Base-by-base conservation (phyloP, 2,329 filamentous ascomycete species). In the Colletotrichum higginsianum region DNA sequence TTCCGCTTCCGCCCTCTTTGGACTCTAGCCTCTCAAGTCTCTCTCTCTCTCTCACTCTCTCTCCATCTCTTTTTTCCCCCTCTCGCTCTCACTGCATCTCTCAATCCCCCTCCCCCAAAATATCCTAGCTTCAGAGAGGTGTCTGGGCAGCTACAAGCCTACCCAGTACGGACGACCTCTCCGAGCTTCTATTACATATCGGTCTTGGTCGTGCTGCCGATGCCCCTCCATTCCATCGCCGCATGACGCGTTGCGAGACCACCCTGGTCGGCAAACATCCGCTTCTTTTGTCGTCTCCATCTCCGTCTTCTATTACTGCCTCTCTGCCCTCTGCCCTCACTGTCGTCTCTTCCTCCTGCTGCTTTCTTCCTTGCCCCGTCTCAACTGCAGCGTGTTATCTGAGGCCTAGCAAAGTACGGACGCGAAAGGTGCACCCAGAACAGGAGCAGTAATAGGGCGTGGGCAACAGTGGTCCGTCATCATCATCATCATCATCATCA, bases 191-290 rank as follows among this genome's bases (percentile, higher is more conserved):
- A 30, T 30, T 30, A 8, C 30, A 30, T 8, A 30, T 35, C 1
- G 21, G 40, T 35, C 40, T 15, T 55, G 52, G 46, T 61, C 44
- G 26, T 13, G 56, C 38, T 42, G 49, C 35, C 56, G 53, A 62
- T 57, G 65, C 65, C 68, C 65, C 52, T 71, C 68, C 58, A 68
- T 64, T 30, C 21, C 18, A 18, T 30, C 47, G 49, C 63, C 66
- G 65, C 60, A 71, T 71, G 65, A 71, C 69, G 69, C 65, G 65
- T 71, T 67, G 68, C 65, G 58, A 62, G 26, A 52, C 52, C 58
- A 40, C 53, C 65, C 64, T 40, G 60, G 58, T 65, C 58, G 65
- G 68, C 57, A 63, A 40, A 50, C 58, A 68, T 58, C 65, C 65
- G 69, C 60, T 69, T 53, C 65, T 69, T 60, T 64, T 64, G 69